phyloP scores from a whole-genome alignment of 2,329 filamentous ascomycete genomes.

The Orbilia javanica region DNA sequence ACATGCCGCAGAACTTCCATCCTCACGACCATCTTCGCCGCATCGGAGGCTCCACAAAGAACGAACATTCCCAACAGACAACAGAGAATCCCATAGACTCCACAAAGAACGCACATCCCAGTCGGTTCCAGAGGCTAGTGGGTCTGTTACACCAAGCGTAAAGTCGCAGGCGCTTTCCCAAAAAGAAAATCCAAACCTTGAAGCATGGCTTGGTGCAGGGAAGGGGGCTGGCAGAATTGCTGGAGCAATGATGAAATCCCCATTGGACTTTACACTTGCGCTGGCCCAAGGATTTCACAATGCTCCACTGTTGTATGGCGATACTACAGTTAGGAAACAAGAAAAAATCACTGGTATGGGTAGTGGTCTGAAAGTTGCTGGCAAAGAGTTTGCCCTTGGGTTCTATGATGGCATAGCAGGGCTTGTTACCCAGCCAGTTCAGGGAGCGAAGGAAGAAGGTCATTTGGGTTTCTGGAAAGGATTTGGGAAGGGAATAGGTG shows the following conservation, averaged over 20 bases:
- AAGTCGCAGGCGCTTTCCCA: not conserved
- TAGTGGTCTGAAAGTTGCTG: slow-evolving; percentile 81
- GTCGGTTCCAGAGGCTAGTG: slow-evolving; percentile 10
- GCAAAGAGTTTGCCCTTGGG: slow-evolving; percentile 81
- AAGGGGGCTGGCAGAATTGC: slow-evolving; percentile 80
- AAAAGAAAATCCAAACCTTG: slow-evolving; percentile 66
- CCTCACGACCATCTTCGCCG: slow-evolving; percentile 4
- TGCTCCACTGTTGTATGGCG: slow-evolving; percentile 84
- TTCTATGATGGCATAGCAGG: slow-evolving; percentile 86
- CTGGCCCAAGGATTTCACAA: slow-evolving; percentile 90
- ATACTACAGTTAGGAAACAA: slow-evolving; percentile 81
- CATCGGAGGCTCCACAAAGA: slow-evolving; percentile 46
- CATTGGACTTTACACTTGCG: slow-evolving; percentile 85
- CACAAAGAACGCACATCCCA: slow-evolving; percentile 31
- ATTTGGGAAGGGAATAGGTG: slow-evolving; percentile 84
- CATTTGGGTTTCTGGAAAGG: slow-evolving; percentile 79
- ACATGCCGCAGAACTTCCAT: slow-evolving; percentile 3
- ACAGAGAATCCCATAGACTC: slow-evolving; percentile 8
- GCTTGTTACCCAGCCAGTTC: slow-evolving; percentile 80
- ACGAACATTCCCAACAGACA: slow-evolving; percentile 17
- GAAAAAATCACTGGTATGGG: slow-evolving; percentile 83
- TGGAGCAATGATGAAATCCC: slow-evolving; percentile 75
- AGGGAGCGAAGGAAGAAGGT: slow-evolving; percentile 76
- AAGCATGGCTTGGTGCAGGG: slow-evolving; percentile 75
- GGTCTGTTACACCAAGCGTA: slow-evolving; percentile 17